Base-by-base conservation (phyloP, 805 yeast species). In the Barnettozyma siamensis region DNA sequence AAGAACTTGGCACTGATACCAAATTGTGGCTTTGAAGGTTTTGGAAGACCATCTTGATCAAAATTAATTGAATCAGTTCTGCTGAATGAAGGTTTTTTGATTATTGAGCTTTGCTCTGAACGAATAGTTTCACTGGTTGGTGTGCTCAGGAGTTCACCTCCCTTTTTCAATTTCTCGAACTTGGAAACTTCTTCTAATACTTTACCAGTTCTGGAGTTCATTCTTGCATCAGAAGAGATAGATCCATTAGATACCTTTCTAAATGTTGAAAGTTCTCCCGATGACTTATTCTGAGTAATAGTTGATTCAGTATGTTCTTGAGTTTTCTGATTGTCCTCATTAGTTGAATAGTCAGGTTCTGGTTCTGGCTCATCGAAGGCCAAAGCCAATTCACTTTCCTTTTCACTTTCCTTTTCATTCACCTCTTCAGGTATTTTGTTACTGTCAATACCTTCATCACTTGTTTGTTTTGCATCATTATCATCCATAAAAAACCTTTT, bases 401-500 rank as follows among this genome's bases (percentile, higher is more conserved):
- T 48, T 45, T 51, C 53, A 31, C n/a, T n/a, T n/a, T n/a, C n/a
- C n/a, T n/a, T n/a, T n/a, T n/a, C n/a, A n/a, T n/a, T n/a, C n/a
- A 20, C 13, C 7, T 19, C 30, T 12, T 32, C 23, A 6, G 13
- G 23, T 13, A 12, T 13, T 5, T 31, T 33, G 13, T 24, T 37
- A 23, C 18, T 15, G 3, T 32, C 26, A 13, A 43, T 52, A 13
- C 43, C 41, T n/a, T 45, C 54, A 12, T 47, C 53, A 33, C 38
- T 50, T 41, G 38, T 41, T 34, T 53, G 49, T 51, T 41, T 54
- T 34, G 48, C 58, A 26, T 47, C 58, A 31, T 67, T 62, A 42
- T 70, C 72, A 41, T 80, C 88, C 53, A 76, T 63, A 50, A 91
- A 80, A 37, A 89, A 70, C 49, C 81, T 83, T 45, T 80, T 78